Evolutionary conservation across 495 filamentous ascomycete genomes (phyloP).

Genomic region (Zalerion maritima): DNA sequence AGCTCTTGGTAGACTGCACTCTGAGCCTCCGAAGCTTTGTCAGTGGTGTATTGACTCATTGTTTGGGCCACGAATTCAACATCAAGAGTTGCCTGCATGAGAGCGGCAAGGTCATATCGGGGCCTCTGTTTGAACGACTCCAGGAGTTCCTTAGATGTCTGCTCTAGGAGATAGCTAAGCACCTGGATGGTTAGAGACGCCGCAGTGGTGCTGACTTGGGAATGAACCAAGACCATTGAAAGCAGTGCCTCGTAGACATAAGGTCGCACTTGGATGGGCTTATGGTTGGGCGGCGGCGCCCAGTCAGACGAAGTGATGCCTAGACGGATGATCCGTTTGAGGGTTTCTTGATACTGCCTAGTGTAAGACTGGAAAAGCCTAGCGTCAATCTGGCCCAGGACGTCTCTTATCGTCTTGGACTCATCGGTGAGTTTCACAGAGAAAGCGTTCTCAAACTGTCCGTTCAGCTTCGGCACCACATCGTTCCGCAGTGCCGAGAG

Average conservation of each 20-base stretch:
- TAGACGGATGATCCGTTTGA: conserved; percentile 50
- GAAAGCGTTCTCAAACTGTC: conserved; percentile 79
- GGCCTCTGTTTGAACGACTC: conserved; percentile 51
- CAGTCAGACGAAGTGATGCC: conserved; percentile 59
- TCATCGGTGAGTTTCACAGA: conserved; percentile 85
- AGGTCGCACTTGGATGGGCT: conserved; percentile 61
- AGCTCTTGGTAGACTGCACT: conserved; percentile 80
- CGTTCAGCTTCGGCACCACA: conserved; percentile 65
- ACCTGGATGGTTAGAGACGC: conserved; percentile 55
- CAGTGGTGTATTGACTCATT: conserved; percentile 69
- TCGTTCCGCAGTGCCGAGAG: conserved; percentile 63
- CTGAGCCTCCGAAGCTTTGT: conserved; percentile 64
- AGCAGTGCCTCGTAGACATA: conserved; percentile 84
- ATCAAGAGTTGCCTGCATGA: conserved; percentile 95
- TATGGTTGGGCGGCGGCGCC: conserved; percentile 41
- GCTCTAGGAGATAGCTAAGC: conserved; percentile 66
- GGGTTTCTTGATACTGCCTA: conserved; percentile 45
- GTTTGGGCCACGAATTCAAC: conserved; percentile 96
- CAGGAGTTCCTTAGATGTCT: conserved; percentile 55
- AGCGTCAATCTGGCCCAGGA: conserved; percentile 74
- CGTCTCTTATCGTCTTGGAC: conserved; percentile 74
- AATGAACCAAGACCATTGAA: conserved; percentile 72
- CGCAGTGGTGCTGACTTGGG: conserved; percentile 75
- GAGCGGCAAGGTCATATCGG: conserved; percentile 55
- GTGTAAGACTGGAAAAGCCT: conserved; percentile 86